Conservation (phyloP, 306 rosid genomes). For the Dryas octopetala region DNA sequence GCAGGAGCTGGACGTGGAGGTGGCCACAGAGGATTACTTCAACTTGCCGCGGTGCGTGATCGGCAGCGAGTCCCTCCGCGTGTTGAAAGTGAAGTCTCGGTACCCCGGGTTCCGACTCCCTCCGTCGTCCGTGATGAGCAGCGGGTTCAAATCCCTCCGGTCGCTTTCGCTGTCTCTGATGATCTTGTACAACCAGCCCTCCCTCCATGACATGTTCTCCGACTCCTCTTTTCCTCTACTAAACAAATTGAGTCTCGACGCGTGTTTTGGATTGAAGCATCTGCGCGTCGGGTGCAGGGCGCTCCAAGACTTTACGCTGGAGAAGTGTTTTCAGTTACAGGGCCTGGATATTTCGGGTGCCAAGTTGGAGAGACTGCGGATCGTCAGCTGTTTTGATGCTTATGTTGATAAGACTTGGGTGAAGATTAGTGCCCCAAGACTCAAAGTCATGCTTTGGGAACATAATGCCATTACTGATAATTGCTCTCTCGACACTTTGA, state of each 20-base stretch:
- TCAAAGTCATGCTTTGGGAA: conserved; percentile 48
- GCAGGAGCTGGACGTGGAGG: conserved; percentile 60
- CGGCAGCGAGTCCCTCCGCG: conserved; percentile 43
- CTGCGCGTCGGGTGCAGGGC: conserved; percentile 49
- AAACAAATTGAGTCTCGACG: conserved; percentile 47
- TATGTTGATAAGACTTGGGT: conserved; percentile 47
- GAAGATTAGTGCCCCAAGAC: conserved; percentile 48
- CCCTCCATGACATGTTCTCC: conserved; percentile 54
- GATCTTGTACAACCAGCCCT: conserved; percentile 45
- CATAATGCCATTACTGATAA: conserved; percentile 47
- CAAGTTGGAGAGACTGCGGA: conserved; percentile 39
- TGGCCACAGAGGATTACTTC: conserved; percentile 52
- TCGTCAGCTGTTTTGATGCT: conserved; percentile 54
- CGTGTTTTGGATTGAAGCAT: conserved; percentile 51
- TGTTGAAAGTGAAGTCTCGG: conserved; percentile 48
- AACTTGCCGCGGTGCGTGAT: conserved; percentile 70
- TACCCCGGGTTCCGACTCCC: conserved; percentile 66
- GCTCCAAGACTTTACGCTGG: conserved; percentile 49
- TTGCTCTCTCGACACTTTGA: conserved; percentile 33
- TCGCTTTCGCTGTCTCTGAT: conserved; percentile 47
- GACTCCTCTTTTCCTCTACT: conserved; percentile 53
- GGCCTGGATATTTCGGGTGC: conserved; percentile 48
- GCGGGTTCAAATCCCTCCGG: conserved; percentile 52
- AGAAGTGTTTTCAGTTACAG: conserved; percentile 50
- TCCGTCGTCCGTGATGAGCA: conserved; percentile 53